phyloP scores from a whole-genome alignment of 129 eudicot species.

The Silybum marianum region DNA sequence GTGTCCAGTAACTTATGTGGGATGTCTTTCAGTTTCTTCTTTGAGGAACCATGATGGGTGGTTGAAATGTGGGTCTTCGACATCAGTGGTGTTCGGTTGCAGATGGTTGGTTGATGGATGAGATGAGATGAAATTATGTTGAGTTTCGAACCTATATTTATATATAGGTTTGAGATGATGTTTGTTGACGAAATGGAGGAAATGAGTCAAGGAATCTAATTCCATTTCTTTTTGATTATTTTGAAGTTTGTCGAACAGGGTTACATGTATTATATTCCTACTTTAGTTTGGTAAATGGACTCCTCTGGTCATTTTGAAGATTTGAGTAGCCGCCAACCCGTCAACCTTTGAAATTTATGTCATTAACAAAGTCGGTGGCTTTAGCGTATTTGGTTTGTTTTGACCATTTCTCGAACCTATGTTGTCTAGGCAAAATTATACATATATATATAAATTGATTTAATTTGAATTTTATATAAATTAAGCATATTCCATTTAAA shows the following conservation, averaged over 20 bases:
- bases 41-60: background rate
- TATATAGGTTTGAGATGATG: conserved; percentile 7
- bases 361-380: background rate
- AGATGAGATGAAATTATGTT: conserved; percentile 1
- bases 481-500: background rate
- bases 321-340: background rate
- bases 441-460: background rate
- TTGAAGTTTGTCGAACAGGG: background rate
- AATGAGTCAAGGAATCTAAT: conserved; percentile 21
- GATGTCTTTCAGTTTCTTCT: background rate
- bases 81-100: background rate
- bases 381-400: background rate
- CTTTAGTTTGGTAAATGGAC: background rate
- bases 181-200: background rate
- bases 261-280: background rate
- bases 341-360: background rate
- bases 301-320: background rate
- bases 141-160: conserved; percentile 7
- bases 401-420: background rate
- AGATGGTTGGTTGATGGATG: background rate
- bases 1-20: conserved; percentile 21
- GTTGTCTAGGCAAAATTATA: background rate
- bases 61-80: conserved; percentile 5
- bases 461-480: background rate
- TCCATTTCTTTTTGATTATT: background rate